phyloP scores from a whole-genome alignment of 148 eudicot species.

The Polygonum aviculare region DNA sequence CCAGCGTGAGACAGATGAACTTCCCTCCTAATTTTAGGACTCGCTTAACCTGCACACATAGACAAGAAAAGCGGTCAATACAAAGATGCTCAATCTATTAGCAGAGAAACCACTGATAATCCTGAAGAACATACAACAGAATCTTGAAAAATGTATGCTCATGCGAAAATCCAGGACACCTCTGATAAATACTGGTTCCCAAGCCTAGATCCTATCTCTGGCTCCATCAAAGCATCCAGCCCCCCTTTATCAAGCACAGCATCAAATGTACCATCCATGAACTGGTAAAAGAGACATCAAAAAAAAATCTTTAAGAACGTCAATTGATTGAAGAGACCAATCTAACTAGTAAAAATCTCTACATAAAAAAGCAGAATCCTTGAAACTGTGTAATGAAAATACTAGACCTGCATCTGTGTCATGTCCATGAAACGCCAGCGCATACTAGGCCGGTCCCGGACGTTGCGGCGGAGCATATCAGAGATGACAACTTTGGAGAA shows the following conservation, averaged over 20 bases:
- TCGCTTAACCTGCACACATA: slow-evolving; percentile 64
- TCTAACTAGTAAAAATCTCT: neutral
- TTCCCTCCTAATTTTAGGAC: slow-evolving; percentile 72
- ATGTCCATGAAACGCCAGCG: slow-evolving; percentile 99
- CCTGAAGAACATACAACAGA: slow-evolving; percentile 19
- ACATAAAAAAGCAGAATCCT: neutral
- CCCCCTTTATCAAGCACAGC: slow-evolving; percentile 86
- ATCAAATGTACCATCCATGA: slow-evolving; percentile 56
- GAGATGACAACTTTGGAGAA: slow-evolving; percentile 87
- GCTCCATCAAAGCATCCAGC: slow-evolving; percentile 97
- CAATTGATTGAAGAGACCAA: neutral
- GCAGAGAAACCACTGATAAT: slow-evolving; percentile 9
- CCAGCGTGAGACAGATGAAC: slow-evolving; percentile 83
- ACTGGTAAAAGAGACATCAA: slow-evolving; percentile 36
- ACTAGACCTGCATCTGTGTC: slow-evolving; percentile 69
- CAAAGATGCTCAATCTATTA: slow-evolving; percentile 4
- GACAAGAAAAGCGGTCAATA: slow-evolving; percentile 12
- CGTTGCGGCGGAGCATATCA: slow-evolving; percentile 82
- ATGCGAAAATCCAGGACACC: slow-evolving; percentile 38
- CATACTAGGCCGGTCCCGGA: slow-evolving; percentile 64
- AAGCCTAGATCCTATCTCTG: slow-evolving; percentile 62
- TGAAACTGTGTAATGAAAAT: neutral
- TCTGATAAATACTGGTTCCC: slow-evolving; percentile 79
- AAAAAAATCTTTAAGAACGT: slow-evolving; percentile 12
- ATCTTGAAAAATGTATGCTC: slow-evolving; percentile 12